A percentile compares a stretch with the other conserved stretches of the same genome.
These are phyloP conservation scores for Pseudogymnoascus verrucosus DNA, from an alignment of 2,329 filamentous ascomycete genomes.

Conservation along the genomic window DNA sequence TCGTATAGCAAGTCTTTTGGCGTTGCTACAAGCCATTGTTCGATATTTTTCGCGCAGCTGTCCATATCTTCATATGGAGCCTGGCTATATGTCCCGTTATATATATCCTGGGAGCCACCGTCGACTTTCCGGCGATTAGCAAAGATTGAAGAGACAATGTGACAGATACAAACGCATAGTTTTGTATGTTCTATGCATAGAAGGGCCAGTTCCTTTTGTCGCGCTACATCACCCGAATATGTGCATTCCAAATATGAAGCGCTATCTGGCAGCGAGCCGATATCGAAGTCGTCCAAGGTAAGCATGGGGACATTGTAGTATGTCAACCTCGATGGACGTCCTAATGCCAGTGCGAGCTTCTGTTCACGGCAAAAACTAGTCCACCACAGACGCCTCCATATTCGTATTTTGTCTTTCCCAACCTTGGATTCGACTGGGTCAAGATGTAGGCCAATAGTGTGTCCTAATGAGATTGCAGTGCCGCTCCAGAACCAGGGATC, in stretches of 20 bases:
- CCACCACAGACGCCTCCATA: constrained; percentile 96
- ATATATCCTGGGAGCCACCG: neutral
- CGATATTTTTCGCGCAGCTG: neutral
- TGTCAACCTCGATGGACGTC: constrained; percentile 78
- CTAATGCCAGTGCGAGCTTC: constrained; percentile 87
- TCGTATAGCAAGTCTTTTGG: neutral
- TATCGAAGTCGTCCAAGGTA: constrained; percentile 72
- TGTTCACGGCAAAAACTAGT: constrained; percentile 89
- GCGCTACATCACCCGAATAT: constrained; percentile 56
- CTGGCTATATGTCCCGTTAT: neutral
- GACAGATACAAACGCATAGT: constrained; percentile 77
- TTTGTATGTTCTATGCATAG: constrained; percentile 87
- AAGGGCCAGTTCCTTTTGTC: constrained; percentile 68
- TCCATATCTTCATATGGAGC: neutral
- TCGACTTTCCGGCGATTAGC: neutral
- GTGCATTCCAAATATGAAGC: constrained; percentile 62
- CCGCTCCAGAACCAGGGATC: constrained; percentile 98
- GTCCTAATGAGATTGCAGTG: constrained; percentile 78
- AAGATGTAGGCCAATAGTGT: constrained; percentile 83
- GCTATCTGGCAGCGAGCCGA: constrained; percentile 59
- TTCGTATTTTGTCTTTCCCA: constrained; percentile 58
- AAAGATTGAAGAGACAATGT: constrained; percentile 49
- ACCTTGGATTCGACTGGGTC: constrained; percentile 67
- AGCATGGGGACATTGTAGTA: constrained; percentile 90
- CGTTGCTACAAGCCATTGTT: neutral